Evolutionary conservation across 2,329 filamentous ascomycete genomes (phyloP).

Genomic region (Lasiodiplodia sp.): DNA sequence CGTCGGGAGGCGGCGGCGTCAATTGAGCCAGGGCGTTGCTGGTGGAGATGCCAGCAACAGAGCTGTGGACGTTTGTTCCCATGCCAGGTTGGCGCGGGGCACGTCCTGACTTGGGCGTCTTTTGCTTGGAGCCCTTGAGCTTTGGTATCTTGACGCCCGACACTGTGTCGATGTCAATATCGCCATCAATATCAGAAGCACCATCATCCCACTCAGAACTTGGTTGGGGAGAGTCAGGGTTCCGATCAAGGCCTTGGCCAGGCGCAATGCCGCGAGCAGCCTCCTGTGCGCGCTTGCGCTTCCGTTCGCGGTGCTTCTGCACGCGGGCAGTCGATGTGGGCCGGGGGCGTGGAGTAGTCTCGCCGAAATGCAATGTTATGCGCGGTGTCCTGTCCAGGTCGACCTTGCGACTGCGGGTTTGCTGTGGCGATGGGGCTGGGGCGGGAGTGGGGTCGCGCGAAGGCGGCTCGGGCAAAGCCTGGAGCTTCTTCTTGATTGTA

Average conservation of each 20-base stretch:
- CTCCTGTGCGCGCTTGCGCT: slow-evolving; percentile 34
- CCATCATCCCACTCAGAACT: slow-evolving; percentile 27
- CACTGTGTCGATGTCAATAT: slow-evolving; percentile 15
- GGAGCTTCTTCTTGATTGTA: slow-evolving; percentile 67
- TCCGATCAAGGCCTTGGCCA: slow-evolving; percentile 53
- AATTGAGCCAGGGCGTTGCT: slow-evolving; percentile 67
- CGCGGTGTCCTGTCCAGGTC: slow-evolving; percentile 34
- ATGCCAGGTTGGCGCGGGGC: slow-evolving; percentile 50
- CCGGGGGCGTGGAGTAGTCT: slow-evolving; percentile 7
- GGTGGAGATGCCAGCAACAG: slow-evolving; percentile 65
- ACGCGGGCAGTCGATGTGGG: slow-evolving; percentile 29
- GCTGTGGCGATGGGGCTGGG: slow-evolving; percentile 52
- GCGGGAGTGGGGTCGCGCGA: slow-evolving; percentile 67
- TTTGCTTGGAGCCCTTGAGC: slow-evolving; percentile 31
- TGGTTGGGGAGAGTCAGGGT: slow-evolving; percentile 42
- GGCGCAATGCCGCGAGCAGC: slow-evolving; percentile 46
- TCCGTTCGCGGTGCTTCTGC: slow-evolving; percentile 36
- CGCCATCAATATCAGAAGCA: slow-evolving; percentile 13
- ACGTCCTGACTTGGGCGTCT: slow-evolving; percentile 50
- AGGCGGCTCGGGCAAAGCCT: slow-evolving; percentile 66
- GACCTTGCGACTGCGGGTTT: slow-evolving; percentile 40
- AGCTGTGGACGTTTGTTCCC: slow-evolving; percentile 62
- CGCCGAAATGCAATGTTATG: slow-evolving; percentile 36
- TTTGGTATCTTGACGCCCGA: slow-evolving; percentile 40
- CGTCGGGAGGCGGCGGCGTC: slow-evolving; percentile 66